A percentile compares a stretch with the other conserved stretches of the same genome.
These are phyloP conservation scores for Neurospora sublineolata DNA, from an alignment of 495 filamentous ascomycete species.

Conservation along the genomic window DNA sequence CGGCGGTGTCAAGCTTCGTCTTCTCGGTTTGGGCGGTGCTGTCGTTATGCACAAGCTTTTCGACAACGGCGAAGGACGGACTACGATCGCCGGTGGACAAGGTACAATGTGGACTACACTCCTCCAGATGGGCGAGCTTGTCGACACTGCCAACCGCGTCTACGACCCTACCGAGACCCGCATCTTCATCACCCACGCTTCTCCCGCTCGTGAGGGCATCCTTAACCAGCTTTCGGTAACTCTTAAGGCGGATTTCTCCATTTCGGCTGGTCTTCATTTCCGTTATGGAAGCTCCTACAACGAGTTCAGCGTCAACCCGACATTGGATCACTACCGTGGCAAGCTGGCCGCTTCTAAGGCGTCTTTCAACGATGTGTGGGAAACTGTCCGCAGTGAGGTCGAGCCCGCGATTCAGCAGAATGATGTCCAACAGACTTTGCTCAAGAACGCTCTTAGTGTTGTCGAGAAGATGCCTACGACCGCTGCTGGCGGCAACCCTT, in stretches of 20 bases:
- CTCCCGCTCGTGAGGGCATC: constrained; percentile 90
- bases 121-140: constrained; percentile 94
- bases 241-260: constrained; percentile 95
- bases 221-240: constrained; percentile 96
- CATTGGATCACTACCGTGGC: constrained; percentile 94
- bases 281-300: constrained; percentile 98
- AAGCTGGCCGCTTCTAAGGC: constrained; percentile 99
- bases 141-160: constrained; percentile 95
- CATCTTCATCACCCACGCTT: constrained; percentile 93
- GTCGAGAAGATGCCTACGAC: constrained; percentile 93
- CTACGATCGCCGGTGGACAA: constrained; percentile 95
- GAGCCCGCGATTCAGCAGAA: constrained; percentile 87
- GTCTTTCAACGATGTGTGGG: constrained; percentile 99
- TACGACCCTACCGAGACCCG: constrained; percentile 99
- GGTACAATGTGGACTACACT: constrained; percentile 99
- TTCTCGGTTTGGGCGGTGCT: constrained; percentile 88
- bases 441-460: constrained; percentile 80
- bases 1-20: constrained; percentile 88
- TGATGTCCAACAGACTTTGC: constrained; percentile 78
- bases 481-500: constrained; percentile 91
- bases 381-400: constrained; percentile 92
- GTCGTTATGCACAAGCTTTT: constrained; percentile 99
- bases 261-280: constrained; percentile 97
- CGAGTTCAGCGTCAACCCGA: constrained; percentile 98
- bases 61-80: constrained; percentile 95